These are phyloP conservation scores for Keithomyces neogunnii DNA, from an alignment of 2,329 filamentous ascomycete genomes.

Conservation along the genomic window DNA sequence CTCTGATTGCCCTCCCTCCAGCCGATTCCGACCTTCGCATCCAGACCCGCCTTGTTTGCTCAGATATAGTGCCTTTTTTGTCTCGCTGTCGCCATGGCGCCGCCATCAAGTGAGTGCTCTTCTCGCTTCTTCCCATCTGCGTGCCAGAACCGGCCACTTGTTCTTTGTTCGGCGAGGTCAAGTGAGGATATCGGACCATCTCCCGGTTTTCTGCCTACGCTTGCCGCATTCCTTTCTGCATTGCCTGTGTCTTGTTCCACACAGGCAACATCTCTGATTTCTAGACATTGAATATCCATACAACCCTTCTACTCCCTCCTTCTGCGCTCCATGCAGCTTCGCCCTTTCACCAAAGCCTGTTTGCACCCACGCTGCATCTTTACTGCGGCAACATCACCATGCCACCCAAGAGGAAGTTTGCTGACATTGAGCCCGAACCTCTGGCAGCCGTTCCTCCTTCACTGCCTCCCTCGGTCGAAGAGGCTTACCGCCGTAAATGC, in stretches of 20 bases:
- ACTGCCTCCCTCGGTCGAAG: slow-evolving; percentile 82
- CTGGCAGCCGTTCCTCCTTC: slow-evolving; percentile 43
- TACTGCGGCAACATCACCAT: slow-evolving; percentile 12
- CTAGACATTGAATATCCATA: background rate
- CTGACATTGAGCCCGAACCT: slow-evolving; percentile 27
- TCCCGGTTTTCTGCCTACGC: background rate
- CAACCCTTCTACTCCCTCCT: background rate
- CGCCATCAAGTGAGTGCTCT: slow-evolving; percentile 18
- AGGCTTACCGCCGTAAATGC: slow-evolving; percentile 94
- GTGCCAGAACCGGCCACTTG: background rate
- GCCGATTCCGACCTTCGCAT: background rate
- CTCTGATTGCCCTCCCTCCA: background rate
- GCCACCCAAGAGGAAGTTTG: slow-evolving; percentile 27
- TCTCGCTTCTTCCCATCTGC: slow-evolving; percentile 4
- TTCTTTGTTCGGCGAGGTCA: background rate
- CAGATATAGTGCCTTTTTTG: background rate
- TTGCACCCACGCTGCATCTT: background rate
- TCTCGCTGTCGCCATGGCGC: slow-evolving; percentile 14
- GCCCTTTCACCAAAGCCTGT: background rate
- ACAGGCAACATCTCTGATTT: slow-evolving; percentile 3
- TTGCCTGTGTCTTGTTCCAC: background rate
- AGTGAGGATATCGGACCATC: background rate
- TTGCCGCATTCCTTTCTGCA: background rate
- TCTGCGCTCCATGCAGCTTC: background rate
- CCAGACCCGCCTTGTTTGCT: background rate